Base-by-base conservation (phyloP, 2,329 filamentous ascomycete genomes). In the Claviceps cyperi region DNA sequence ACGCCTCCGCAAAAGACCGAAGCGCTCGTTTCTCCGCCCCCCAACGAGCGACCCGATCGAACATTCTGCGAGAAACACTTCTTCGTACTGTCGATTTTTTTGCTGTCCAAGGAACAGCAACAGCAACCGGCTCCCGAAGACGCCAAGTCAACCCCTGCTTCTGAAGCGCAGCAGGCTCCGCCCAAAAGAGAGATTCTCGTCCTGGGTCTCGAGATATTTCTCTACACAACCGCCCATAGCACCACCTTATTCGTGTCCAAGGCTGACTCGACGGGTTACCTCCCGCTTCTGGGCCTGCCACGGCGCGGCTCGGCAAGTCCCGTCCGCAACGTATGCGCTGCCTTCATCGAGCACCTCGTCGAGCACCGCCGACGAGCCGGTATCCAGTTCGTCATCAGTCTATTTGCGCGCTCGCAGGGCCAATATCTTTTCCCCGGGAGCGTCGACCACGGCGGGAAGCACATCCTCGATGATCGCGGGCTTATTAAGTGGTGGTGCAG, bases 361-460 rank as follows among this genome's bases (percentile, higher is more conserved):
- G 75, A 79, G 43, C 74, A 79, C 47, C 75, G 83, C 46, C 76
- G 79, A 54, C 76, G 86, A 41, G 72, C 74, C 32, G 77, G 76
- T 44, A 77, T 81, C 46, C 82, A 81, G 57, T 76, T 87, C 38
- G 78, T 95, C 13, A 73, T 98, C 28, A 96, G 88, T 50, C 75
- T 98, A 3, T 98, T 98, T 62, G 94, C 92, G 0, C 78, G 92
- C 52, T 82, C 92, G 0, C 92, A 97, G 63, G 81, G 84, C 48
- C 92, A 97, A 61, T 98, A 98, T 58, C 76, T 98, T 14, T 98
- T 97, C 62, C 90, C 92, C 0, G 88, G 88, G 0, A 97, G 91
- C 60, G 80, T 89, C 39, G 83, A 94, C 53, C 91, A 96, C 63
- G 66, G 68, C 17, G 78, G 78, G 2, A 98, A 98, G 63, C 92